A percentile compares a stretch with the other conserved stretches of the same genome.
These are phyloP conservation scores for Calamus simplicifolius DNA, from an alignment of 176 grass and related monocot genomes.

Conservation along the genomic window DNA sequence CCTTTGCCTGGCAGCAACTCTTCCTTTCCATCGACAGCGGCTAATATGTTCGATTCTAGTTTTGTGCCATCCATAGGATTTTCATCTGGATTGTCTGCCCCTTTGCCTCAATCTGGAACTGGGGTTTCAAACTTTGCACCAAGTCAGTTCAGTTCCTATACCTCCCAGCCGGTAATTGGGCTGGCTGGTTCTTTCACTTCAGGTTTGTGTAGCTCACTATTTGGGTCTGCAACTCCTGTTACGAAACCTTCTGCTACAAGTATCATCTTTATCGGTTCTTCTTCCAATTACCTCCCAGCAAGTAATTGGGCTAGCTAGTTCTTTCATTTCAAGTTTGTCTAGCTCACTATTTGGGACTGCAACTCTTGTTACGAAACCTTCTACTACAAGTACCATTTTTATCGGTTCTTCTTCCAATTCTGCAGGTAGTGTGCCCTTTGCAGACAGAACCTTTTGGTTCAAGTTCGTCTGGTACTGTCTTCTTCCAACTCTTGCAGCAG, in stretches of 20 bases:
- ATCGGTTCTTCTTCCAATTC: conserved; percentile 2
- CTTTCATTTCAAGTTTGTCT: neutral
- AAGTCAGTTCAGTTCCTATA: neutral
- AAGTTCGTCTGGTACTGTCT: neutral
- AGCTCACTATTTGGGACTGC: conserved; percentile 1
- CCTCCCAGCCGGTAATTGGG: neutral
- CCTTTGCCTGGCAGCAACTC: neutral
- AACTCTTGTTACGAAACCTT: neutral
- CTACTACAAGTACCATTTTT: neutral
- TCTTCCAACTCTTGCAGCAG: neutral
- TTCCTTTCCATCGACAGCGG: conserved; percentile 1
- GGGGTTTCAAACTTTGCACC: neutral
- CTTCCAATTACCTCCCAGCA: neutral
- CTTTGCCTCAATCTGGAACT: neutral
- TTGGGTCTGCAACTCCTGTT: neutral
- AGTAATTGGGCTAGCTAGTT: neutral
- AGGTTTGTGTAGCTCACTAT: neutral
- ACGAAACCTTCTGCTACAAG: neutral
- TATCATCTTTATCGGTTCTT: neutral
- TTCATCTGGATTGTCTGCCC: neutral
- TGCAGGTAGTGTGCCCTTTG: neutral
- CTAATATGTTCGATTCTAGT: neutral
- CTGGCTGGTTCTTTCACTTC: neutral
- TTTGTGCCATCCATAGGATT: neutral
- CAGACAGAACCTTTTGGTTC: neutral